A percentile compares a stretch with the other conserved stretches of the same genome.
Conservation (phyloP, 495 filamentous ascomycete genomes). For the Staphylotrichum longicolle region DNA sequence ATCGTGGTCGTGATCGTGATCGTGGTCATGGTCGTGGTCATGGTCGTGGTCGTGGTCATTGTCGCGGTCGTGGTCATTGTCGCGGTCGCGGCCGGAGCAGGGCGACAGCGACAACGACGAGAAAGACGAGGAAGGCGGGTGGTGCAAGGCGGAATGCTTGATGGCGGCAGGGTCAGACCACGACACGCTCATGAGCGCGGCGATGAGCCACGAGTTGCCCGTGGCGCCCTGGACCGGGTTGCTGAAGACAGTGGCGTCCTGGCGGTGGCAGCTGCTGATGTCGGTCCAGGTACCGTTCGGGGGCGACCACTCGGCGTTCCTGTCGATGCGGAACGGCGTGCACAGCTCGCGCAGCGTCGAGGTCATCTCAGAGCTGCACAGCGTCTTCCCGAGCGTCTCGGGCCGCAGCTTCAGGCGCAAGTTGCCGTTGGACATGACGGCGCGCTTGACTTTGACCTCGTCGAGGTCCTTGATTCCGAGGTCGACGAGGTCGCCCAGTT, state of each 20-base stretch:
- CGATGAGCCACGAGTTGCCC: slow-evolving; percentile 38
- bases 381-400: slow-evolving; percentile 26
- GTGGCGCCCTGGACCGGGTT: slow-evolving; percentile 39
- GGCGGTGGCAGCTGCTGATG: slow-evolving; percentile 22
- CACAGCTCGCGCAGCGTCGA: slow-evolving; percentile 36
- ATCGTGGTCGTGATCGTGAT: no score
- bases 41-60: slow-evolving; percentile 7
- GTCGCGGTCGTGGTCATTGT: no score
- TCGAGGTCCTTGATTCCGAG: slow-evolving; percentile 35
- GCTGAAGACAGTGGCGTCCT: slow-evolving; percentile 31
- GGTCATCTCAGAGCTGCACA: slow-evolving; percentile 35
- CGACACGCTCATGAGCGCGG: slow-evolving; percentile 39
- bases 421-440: slow-evolving; percentile 39
- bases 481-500: slow-evolving; percentile 33
- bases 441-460: slow-evolving; percentile 34
- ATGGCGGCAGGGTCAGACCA: slow-evolving; percentile 37
- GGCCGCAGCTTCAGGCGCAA: slow-evolving; percentile 35
- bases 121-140: background rate
- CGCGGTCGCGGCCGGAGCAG: no score
- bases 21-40: no score
- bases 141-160: slow-evolving; percentile 25
- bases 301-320: slow-evolving; percentile 29
- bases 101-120: no score
- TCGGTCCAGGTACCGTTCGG: slow-evolving; percentile 37
- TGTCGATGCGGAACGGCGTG: slow-evolving; percentile 32